Evolutionary conservation across 1,284 basidiomycete genomes (phyloP), one percentile per base, ranked within the genome.

Genomic region (Trichosporon asahii): DNA sequence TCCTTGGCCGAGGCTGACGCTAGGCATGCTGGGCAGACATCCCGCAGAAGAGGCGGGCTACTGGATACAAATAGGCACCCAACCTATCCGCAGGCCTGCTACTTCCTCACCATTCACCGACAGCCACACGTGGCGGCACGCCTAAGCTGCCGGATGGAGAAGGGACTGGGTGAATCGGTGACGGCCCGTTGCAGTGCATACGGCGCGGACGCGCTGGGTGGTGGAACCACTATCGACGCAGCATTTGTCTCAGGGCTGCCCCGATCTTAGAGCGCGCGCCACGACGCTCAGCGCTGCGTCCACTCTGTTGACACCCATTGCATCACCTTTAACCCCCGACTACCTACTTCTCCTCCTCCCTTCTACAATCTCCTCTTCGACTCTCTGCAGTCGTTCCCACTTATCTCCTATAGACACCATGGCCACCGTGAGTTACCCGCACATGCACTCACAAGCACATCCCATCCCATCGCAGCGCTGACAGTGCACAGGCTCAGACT

Each of bases 391-490:
- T 27, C 53, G 53, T 57, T 15, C 21, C 25, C 15, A 11, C 11
- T 25, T n/a, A n/a, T n/a, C n/a, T n/a, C n/a, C 21, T 63, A 44
- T 12, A n/a, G 4, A 18, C 40, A 66, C 44, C 14, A 69, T 69
- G 68, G 31, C 68, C 25, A 46, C 68, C 25, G 68, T 69, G 25
- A 66, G 68, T 69, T 18, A 23, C 31, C 31, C 46, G 8, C 49
- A 35, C 65, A 57, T n/a, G 9, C 21, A n/a, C 21, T 8, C 65
- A 60, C 25, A 44, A 25, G 8, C 49, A 55, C 23, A n/a, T n/a
- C 46, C 35, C 57, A 27, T 33, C 37, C 23, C 21, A 27, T 11
- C 68, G 37, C 21, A 27, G 18, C 2, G 27, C 63, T 64, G 53
- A 65, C 64, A 33, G 12, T 44, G 12, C 27, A 18, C 65, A 64